phyloP scores from a whole-genome alignment of 1,284 basidiomycete species.

The Leccinum griseonigrum region DNA sequence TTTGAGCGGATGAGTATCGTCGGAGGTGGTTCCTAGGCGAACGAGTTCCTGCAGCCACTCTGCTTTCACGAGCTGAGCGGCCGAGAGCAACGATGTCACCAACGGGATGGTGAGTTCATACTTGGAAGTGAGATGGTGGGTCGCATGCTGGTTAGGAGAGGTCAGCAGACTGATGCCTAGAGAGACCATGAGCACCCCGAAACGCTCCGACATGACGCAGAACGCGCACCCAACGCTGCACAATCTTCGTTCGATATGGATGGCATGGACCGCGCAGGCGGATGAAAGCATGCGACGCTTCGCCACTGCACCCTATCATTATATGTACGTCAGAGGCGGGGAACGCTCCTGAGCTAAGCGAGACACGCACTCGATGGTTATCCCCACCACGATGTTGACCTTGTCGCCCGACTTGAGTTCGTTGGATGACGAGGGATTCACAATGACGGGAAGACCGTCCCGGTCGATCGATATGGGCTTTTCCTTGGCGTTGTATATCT shows the following conservation, averaged over 20 bases:
- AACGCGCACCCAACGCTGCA: constrained; percentile 49
- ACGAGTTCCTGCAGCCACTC: constrained; percentile 64
- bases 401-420: constrained; percentile 51
- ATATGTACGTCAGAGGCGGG: constrained; percentile 8
- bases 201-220: no score
- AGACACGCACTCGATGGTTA: constrained; percentile 44
- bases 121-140: constrained; percentile 58
- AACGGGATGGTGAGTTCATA: constrained; percentile 47
- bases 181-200: background rate
- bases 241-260: constrained; percentile 43
- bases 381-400: constrained; percentile 44
- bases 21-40: constrained; percentile 40
- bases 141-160: constrained; percentile 43
- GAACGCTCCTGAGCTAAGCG: background rate
- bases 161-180: constrained; percentile 52
- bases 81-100: constrained; percentile 54
- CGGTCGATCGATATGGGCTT: constrained; percentile 43
- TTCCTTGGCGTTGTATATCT: constrained; percentile 46
- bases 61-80: constrained; percentile 53
- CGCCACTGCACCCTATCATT: constrained; percentile 50
- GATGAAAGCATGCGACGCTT: constrained; percentile 49
- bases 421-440: constrained; percentile 32
- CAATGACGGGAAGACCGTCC: constrained; percentile 25
- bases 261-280: constrained; percentile 31
- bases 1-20: constrained; percentile 34